A percentile compares a stretch with the other conserved stretches of the same genome.
Conservation (phyloP, 2,329 filamentous ascomycete genomes). For the Aspergillus clavatus region DNA sequence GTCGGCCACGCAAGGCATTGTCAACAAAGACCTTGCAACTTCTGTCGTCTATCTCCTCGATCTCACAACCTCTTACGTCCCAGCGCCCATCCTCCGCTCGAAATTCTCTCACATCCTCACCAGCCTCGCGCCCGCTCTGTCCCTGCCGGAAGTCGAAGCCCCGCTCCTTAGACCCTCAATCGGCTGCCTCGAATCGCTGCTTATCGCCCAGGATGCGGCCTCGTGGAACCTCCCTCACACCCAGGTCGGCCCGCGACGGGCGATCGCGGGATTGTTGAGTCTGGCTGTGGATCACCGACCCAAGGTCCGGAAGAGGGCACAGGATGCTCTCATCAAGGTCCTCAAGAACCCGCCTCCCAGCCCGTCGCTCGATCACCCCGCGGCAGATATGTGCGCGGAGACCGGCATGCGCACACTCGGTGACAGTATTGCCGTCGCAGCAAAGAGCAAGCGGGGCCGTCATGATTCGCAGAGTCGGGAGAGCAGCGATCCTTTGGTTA, state of each 20-base stretch:
- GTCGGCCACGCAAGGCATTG: slow-evolving; percentile 55
- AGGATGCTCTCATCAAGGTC: slow-evolving; percentile 80
- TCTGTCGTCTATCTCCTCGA: slow-evolving; percentile 95
- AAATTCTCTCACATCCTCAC: slow-evolving; percentile 94
- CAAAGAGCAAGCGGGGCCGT: slow-evolving; percentile 60
- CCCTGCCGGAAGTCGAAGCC: slow-evolving; percentile 75
- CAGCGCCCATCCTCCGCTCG: slow-evolving; percentile 79
- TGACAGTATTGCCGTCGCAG: slow-evolving; percentile 62
- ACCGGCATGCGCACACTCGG: slow-evolving; percentile 76
- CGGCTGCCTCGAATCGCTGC: slow-evolving; percentile 85
- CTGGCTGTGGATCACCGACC: slow-evolving; percentile 82
- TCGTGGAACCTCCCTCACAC: slow-evolving; percentile 83
- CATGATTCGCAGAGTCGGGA: slow-evolving; percentile 41
- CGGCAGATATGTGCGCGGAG: slow-evolving; percentile 92
- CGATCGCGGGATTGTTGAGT: slow-evolving; percentile 77
- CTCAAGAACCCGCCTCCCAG: slow-evolving; percentile 82
- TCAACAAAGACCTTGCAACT: slow-evolving; percentile 76
- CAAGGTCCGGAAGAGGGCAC: slow-evolving; percentile 89
- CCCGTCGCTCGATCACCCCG: slow-evolving; percentile 88
- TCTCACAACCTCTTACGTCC: slow-evolving; percentile 77
- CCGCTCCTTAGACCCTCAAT: slow-evolving; percentile 82
- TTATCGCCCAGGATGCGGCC: slow-evolving; percentile 79
- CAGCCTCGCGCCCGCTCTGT: slow-evolving; percentile 76
- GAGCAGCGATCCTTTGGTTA: slow-evolving; percentile 73
- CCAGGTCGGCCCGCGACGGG: slow-evolving; percentile 79